Conservation (phyloP, 176 grass and related monocot species). For the Thinopyrum elongatum region DNA sequence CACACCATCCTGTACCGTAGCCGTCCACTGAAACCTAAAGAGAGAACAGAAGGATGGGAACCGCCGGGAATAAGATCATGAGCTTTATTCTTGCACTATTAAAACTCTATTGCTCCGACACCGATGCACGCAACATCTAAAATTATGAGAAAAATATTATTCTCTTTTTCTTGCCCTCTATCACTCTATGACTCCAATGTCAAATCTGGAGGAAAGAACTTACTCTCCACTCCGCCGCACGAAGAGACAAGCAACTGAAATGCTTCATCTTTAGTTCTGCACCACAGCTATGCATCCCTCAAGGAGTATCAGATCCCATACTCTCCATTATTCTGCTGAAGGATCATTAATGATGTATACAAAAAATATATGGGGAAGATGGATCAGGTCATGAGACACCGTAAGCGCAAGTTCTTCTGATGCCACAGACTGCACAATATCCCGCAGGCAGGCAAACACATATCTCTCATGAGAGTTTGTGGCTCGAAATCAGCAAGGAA, state of each 20-base stretch:
- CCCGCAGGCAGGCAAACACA: background rate
- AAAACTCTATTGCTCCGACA: conserved; percentile 11
- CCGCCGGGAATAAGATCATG: conserved; percentile 20
- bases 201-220: conserved; percentile 10
- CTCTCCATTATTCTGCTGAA: conserved; percentile 29
- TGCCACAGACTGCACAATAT: background rate
- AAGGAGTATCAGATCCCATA: conserved; percentile 40
- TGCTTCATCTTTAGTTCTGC: conserved; percentile 49
- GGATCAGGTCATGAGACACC: conserved; percentile 3
- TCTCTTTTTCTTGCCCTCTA: background rate
- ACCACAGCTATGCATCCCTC: conserved; percentile 20
- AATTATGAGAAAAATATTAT: background rate
- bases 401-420: background rate
- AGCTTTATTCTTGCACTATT: conserved; percentile 36
- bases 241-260: conserved; percentile 28
- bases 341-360: background rate
- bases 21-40: conserved; percentile 30
- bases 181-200: background rate
- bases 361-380: conserved; percentile 5
- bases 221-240: background rate
- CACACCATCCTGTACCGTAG: background rate
- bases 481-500: background rate
- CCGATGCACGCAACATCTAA: background rate
- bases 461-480: background rate
- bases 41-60: conserved; percentile 27